Base-by-base conservation (phyloP, 305 asterid species). In the Fraxinus floribunda region DNA sequence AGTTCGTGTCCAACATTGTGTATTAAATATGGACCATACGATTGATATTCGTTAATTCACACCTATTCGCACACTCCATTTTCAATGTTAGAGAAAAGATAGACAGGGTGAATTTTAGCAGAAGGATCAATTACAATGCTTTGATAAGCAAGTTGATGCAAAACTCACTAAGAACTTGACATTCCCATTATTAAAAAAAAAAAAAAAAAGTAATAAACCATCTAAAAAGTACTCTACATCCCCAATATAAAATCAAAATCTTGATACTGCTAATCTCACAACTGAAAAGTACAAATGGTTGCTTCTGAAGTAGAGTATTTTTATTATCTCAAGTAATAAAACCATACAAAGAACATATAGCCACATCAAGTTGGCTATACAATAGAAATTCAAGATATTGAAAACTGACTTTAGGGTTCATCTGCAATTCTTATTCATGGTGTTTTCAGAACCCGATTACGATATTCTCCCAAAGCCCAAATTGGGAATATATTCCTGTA, bases 401-500 rank as follows among this genome's bases (percentile, higher is more conserved):
- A 39, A 74, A 86, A 74, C 18, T 16, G n/a, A 26, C 74, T 77
- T 72, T 79, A 49, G 49, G 39, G n/a, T 75, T 78, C 39, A 68
- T 78, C 77, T 3, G 79, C 76, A 68, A 71, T 68, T 29, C 78
- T 46, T 20, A 62, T 49, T 88, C 89, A 89, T 80, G 78, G 66
- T 24, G 64, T 9, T 38, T 44, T 86, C 32, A 90, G 85, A 79
- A 91, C 92, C 32, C 82, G 81, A 70, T 83, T 15, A 8, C 88
- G 90, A 76, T 91, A 91, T 62, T 91, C 94, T 44, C 92, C 94
- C 15, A 91, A 84, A 38, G 94, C 94, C 94, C 94, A 91, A 22
- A 89, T 86, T 5, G 94, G 94, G 75, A 89, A 91, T 81, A 89
- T 89, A 22, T 87, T 87, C 85, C 94, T 83, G 83, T 91, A 91